Evolutionary conservation across 2,329 filamentous ascomycete genomes (phyloP), one percentile per base, ranked within the genome.

Genomic region (Hypoxylon sp.): DNA sequence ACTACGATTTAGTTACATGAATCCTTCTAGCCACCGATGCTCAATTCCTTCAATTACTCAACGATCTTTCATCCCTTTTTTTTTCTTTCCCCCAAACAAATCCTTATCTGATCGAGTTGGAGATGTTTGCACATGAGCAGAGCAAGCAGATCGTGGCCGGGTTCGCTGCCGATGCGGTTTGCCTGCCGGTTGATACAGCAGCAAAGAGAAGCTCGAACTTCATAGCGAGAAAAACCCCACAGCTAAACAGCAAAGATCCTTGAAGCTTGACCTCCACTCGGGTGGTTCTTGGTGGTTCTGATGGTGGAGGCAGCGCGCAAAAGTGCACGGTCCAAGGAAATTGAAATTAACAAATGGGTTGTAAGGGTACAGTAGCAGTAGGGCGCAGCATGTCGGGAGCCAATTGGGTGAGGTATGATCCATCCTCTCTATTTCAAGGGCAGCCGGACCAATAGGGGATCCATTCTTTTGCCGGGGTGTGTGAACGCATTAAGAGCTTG

Each of bases 281-380:
- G 32, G 12, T 53, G 31, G 43, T 53, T 36, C 49, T 25, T 44
- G n/a, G n/a, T n/a, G n/a, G n/a, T n/a, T n/a, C n/a, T 34, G 38
- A 27, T 16, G 35, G 36, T 43, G 42, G 15, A 35, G 46, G 36
- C 37, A 47, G 41, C 37, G 40, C 42, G 26, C 40, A 15, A 27
- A 47, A n/a, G n/a, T n/a, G n/a, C n/a, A n/a, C 6, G 9, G 36
- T 50, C 41, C 36, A 57, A 48, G 51, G 43, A 58, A 51, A 58
- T 57, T 55, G 43, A 58, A 51, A 58, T 57, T 55, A 43, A 27
- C 36, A 55, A 49, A n/a, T n/a, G n/a, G n/a, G n/a, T n/a, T n/a
- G n/a, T n/a, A n/a, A n/a, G n/a, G 21, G 21, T 25, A 25, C 21
- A 9, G 50, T 51, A 25, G 50, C 46, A 58, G 31, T 34, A 51